Evolutionary conservation across 345 rosid genomes (phyloP).

Genomic region (Citrus sinensis): DNA sequence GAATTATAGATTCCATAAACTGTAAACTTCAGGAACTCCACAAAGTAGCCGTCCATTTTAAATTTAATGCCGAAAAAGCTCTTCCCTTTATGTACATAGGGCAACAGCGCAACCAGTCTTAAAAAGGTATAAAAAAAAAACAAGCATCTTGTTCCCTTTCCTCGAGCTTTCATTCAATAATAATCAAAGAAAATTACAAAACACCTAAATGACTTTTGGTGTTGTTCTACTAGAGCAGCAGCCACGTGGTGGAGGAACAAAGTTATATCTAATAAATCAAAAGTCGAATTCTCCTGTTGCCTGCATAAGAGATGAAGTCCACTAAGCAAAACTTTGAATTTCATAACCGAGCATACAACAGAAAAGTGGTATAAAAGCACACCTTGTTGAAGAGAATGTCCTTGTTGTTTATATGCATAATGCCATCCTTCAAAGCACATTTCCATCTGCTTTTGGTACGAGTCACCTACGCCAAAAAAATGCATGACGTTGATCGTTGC

Average conservation of each 20-base stretch:
- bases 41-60: constrained; percentile 22
- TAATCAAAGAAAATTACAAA: constrained; percentile 20
- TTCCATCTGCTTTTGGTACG: constrained; percentile 98
- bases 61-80: constrained; percentile 29
- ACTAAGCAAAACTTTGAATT: background rate
- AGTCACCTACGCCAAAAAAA: constrained; percentile 57
- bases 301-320: constrained; percentile 35
- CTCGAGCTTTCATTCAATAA: constrained; percentile 27
- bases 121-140: constrained; percentile 1
- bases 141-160: constrained; percentile 26
- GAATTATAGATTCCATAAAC: constrained; percentile 20
- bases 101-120: constrained; percentile 31
- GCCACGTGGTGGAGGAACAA: constrained; percentile 10
- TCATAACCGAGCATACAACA: background rate
- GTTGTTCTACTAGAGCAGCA: constrained; percentile 11
- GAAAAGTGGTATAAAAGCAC: background rate
- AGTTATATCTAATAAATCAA: constrained; percentile 39
- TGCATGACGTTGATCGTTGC: background rate
- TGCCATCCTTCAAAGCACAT: constrained; percentile 92
- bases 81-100: constrained; percentile 63
- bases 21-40: constrained; percentile 18
- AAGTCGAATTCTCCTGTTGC: constrained; percentile 94
- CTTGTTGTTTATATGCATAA: constrained; percentile 92
- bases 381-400: constrained; percentile 98
- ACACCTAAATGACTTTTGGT: constrained; percentile 19